Evolutionary conservation across 345 rosid genomes (phyloP).

Genomic region (Rhizophora mangle): DNA sequence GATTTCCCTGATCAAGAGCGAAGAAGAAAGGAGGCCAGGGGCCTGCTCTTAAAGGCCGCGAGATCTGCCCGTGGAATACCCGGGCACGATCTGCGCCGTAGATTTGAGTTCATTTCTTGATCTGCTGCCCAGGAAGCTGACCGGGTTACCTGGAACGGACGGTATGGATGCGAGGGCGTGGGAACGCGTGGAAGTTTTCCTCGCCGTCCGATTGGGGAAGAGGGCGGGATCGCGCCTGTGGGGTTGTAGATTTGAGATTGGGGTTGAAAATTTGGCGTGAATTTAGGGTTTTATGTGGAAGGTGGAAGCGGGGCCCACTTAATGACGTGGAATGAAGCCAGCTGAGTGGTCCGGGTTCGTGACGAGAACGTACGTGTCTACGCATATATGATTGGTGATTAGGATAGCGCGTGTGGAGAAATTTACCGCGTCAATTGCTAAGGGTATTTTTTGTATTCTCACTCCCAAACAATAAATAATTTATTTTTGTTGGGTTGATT

Average conservation of each 20-base stretch:
- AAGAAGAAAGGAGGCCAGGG: conserved; percentile 34
- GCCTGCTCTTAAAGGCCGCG: conserved; percentile 49
- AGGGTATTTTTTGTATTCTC: no score
- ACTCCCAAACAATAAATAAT: no score
- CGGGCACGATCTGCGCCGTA: conserved; percentile 39
- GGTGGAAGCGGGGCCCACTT: conserved; percentile 17
- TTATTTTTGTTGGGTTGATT: no score
- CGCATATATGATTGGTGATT: conserved; percentile 33
- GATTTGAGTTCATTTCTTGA: background rate
- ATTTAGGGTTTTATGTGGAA: conserved; percentile 34
- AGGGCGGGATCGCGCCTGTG: conserved; percentile 1
- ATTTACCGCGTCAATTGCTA: background rate
- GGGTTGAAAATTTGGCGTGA: conserved; percentile 26
- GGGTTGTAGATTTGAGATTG: background rate
- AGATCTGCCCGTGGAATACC: conserved; percentile 44
- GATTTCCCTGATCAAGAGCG: conserved; percentile 41
- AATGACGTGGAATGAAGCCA: conserved; percentile 44
- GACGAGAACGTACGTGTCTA: conserved; percentile 28
- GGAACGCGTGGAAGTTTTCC: conserved; percentile 14
- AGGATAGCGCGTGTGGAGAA: conserved; percentile 6
- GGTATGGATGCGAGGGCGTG: conserved; percentile 23
- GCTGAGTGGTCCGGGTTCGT: conserved; percentile 27
- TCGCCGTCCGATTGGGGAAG: conserved; percentile 24
- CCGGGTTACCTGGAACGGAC: conserved; percentile 48
- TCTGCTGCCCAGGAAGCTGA: conserved; percentile 30